phyloP scores from a whole-genome alignment of 768 basidiomycete genomes.

The Phaeotremella skinneri region DNA sequence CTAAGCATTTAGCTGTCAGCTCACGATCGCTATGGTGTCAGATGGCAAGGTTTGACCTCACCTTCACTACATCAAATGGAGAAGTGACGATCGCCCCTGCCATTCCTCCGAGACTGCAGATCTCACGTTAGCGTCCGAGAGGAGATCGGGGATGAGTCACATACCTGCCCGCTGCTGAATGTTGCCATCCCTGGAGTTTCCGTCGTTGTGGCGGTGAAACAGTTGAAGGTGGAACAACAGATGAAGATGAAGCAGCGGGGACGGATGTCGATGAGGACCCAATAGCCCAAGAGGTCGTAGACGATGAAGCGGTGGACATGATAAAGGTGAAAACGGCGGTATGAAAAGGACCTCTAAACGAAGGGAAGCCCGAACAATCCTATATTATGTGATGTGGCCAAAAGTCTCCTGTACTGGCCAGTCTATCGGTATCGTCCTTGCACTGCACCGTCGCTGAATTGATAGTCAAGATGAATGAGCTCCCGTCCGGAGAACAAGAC shows the following conservation, averaged over 20 bases:
- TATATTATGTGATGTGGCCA: too few species aligned
- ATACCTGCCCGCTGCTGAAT: slow-evolving; percentile 41
- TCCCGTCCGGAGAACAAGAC: too few species aligned
- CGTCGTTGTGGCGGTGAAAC: slow-evolving; percentile 22
- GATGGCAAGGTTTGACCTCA: slow-evolving; percentile 20
- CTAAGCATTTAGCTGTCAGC: slow-evolving; percentile 22
- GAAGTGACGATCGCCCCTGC: slow-evolving; percentile 94
- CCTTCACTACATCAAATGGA: slow-evolving; percentile 94
- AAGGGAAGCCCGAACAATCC: too few species aligned
- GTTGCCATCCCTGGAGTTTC: slow-evolving; percentile 42
- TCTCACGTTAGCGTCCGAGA: not conserved
- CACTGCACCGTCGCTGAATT: too few species aligned
- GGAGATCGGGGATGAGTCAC: not conserved
- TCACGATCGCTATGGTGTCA: not conserved
- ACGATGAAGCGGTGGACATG: too few species aligned
- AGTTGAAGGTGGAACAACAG: slow-evolving; percentile 30
- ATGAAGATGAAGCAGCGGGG: slow-evolving; percentile 64
- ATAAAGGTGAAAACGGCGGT: too few species aligned
- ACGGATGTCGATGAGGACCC: slow-evolving; percentile 33
- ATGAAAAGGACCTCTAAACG: too few species aligned
- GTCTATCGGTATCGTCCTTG: too few species aligned
- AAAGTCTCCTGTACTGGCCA: too few species aligned
- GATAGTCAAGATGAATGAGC: too few species aligned
- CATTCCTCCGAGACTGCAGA: slow-evolving; percentile 83
- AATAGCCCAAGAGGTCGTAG: too few species aligned